Conservation (phyloP, 164 flowering plant species). For the Tetrastigma voinierianum region DNA sequence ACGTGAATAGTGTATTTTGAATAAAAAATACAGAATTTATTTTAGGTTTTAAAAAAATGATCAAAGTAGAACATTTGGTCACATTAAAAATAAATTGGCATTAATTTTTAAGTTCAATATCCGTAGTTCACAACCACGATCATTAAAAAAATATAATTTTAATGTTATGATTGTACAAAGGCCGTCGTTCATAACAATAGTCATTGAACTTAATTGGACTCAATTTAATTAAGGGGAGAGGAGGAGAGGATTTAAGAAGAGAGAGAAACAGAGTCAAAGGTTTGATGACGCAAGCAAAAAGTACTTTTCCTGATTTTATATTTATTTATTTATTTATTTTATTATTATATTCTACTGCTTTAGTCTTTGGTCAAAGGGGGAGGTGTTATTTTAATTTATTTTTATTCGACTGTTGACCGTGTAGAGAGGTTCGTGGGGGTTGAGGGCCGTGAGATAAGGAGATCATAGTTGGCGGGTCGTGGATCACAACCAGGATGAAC, state of each 20-base stretch:
- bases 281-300: conserved; percentile 33
- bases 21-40: too few relatives aligned
- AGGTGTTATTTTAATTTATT: neutral
- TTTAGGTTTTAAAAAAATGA: too few relatives aligned
- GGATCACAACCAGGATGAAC: neutral
- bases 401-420: neutral
- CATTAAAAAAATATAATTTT: too few relatives aligned
- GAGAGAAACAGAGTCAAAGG: conserved; percentile 37
- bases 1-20: too few relatives aligned
- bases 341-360: neutral
- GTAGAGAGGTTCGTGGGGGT: neutral
- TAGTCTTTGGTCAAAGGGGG: conserved; percentile 28
- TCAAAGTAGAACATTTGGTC: too few relatives aligned
- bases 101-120: too few relatives aligned
- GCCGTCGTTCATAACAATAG: too few relatives aligned
- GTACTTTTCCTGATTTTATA: conserved; percentile 7
- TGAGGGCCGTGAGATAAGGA: conserved; percentile 7
- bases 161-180: too few relatives aligned
- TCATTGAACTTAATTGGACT: too few relatives aligned
- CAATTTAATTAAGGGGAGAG: conserved; percentile 5
- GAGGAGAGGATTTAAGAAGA: conserved; percentile 18
- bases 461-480: neutral
- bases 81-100: too few relatives aligned
- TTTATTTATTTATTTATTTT: neutral
- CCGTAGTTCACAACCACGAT: too few relatives aligned